phyloP scores from a whole-genome alignment of 2,329 filamentous ascomycete species.

The Microcera coccophila region DNA sequence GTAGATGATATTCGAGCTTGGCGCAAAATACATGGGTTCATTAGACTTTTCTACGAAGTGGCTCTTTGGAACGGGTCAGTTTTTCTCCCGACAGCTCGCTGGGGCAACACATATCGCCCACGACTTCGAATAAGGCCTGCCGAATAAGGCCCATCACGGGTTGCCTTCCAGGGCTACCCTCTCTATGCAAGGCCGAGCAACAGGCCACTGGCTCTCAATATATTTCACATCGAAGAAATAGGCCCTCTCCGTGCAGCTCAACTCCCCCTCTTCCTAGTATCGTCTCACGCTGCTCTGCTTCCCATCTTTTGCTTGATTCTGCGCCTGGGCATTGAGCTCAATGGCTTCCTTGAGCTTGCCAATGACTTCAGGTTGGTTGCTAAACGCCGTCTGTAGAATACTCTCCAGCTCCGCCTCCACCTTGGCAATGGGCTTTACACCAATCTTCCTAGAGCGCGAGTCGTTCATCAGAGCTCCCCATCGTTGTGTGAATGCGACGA shows the following conservation, averaged over 20 bases:
- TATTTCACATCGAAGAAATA: slow-evolving; percentile 8
- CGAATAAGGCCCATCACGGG: too few species aligned
- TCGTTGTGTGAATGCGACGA: slow-evolving; percentile 59
- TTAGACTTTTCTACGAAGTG: too few species aligned
- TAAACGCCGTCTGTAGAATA: slow-evolving; percentile 55
- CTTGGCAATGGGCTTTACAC: slow-evolving; percentile 48
- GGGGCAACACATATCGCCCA: too few species aligned
- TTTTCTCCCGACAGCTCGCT: too few species aligned
- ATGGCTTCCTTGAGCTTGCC: slow-evolving; percentile 60
- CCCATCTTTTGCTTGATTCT: slow-evolving; percentile 41
- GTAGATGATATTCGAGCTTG: too few species aligned
- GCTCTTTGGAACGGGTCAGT: too few species aligned
- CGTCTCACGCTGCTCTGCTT: slow-evolving; percentile 31
- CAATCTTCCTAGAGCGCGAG: slow-evolving; percentile 44
- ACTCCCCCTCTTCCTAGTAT: slow-evolving; percentile 21
- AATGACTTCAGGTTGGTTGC: slow-evolving; percentile 56
- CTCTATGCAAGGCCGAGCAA: too few species aligned
- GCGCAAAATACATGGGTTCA: too few species aligned
- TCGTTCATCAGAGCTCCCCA: slow-evolving; percentile 53
- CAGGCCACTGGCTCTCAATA: slow-evolving; percentile 6
- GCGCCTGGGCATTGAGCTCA: slow-evolving; percentile 52
- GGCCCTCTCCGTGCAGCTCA: too few species aligned
- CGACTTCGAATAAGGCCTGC: too few species aligned
- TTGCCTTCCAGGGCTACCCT: too few species aligned
- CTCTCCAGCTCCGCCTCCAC: slow-evolving; percentile 55